These are phyloP conservation scores for Begonia fuchsioides DNA, from an alignment of 306 rosid species.

Conservation along the genomic window DNA sequence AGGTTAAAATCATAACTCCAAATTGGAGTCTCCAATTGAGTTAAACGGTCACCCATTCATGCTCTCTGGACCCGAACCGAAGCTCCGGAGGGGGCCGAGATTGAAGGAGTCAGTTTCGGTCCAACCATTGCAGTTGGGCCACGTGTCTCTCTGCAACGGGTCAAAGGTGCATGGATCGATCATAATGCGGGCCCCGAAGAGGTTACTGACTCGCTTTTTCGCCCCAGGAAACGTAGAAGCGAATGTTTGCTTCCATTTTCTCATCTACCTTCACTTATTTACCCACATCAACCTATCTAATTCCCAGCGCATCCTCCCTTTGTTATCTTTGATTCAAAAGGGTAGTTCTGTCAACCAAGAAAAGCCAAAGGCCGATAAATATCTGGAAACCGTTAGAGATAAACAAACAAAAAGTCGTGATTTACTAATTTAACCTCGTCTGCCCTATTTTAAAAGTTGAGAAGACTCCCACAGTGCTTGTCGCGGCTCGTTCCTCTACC, in stretches of 20 bases:
- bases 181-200: neutral
- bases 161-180: neutral
- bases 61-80: too few relatives aligned
- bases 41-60: too few relatives aligned
- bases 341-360: neutral
- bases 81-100: slow-evolving; percentile 14
- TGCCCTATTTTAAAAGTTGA: neutral
- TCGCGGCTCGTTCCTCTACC: neutral
- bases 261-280: neutral
- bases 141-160: neutral
- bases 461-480: neutral
- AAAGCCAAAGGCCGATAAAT: neutral
- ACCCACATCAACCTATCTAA: neutral
- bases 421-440: neutral
- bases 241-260: neutral
- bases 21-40: too few relatives aligned
- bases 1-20: too few relatives aligned
- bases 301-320: neutral
- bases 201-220: too few relatives aligned
- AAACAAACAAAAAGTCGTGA: neutral
- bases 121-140: slow-evolving; percentile 3
- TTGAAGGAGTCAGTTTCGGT: neutral
- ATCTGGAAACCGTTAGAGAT: slow-evolving; percentile 1
- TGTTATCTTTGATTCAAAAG: neutral
- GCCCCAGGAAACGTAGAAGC: neutral